Percentiles rank a stretch among this genome's conserved stretches.
Evolutionary conservation across 805 yeast species (phyloP).

Genomic region (Schwanniomyces vanrijiae): DNA sequence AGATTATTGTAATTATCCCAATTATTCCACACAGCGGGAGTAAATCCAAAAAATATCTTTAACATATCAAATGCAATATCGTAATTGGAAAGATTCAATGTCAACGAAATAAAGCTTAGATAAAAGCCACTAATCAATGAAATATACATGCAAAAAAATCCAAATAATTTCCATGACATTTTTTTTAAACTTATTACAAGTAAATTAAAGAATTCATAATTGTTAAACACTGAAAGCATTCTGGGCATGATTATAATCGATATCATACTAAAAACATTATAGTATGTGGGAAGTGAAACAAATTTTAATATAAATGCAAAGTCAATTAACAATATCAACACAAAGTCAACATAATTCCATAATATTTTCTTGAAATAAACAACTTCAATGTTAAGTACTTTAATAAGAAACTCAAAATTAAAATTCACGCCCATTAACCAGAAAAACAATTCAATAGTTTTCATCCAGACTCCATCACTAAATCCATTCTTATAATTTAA

Average conservation of each 20-base stretch:
- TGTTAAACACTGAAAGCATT: slow-evolving; percentile 49
- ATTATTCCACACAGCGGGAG: slow-evolving; percentile 60
- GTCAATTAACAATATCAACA: slow-evolving; percentile 40
- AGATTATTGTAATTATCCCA: slow-evolving; percentile 49
- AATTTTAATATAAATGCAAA: slow-evolving; percentile 24
- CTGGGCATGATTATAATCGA: slow-evolving; percentile 53
- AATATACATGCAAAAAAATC: slow-evolving; percentile 48
- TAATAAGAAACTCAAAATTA: slow-evolving; percentile 47
- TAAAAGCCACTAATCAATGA: slow-evolving; percentile 55
- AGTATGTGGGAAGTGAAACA: slow-evolving; percentile 15
- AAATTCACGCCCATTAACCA: slow-evolving; percentile 48
- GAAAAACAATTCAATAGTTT: slow-evolving; percentile 34
- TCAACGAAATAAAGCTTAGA: slow-evolving; percentile 51
- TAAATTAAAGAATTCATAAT: slow-evolving; percentile 51
- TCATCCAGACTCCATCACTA: slow-evolving; percentile 7
- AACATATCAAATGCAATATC: slow-evolving; percentile 52
- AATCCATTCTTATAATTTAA: slow-evolving; percentile 18
- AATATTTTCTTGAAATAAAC: slow-evolving; percentile 46
- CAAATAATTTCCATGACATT: slow-evolving; percentile 51
- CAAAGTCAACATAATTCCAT: slow-evolving; percentile 54
- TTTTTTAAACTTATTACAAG: slow-evolving; percentile 50
- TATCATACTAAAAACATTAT: slow-evolving; percentile 39
- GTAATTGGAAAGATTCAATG: slow-evolving; percentile 38
- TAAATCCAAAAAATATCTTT: slow-evolving; percentile 55
- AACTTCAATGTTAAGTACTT: slow-evolving; percentile 44